Evolutionary conservation across 116 monocot species (phyloP), one percentile per base, ranked within the genome.

Genomic region (Zostera marina): DNA sequence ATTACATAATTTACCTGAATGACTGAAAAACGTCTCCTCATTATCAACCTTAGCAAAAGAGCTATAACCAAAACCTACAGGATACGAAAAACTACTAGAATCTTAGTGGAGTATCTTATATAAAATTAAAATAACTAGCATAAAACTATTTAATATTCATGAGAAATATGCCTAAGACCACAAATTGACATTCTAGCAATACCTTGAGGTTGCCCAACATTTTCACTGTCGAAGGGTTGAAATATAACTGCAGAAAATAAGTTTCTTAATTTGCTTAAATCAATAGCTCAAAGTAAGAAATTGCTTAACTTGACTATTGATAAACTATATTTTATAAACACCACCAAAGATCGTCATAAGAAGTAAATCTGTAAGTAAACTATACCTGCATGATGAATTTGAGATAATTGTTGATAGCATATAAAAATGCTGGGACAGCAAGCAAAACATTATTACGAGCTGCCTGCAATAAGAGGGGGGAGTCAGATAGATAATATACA

Each of bases 331-430:
- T 26, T 26, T 26, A 49, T 20, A 20, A 9, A 49, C 49, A 49
- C 49, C 49, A 49, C 49, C 49, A 9, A 49, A 49, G 49, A 49
- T 3, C 16, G 49, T 17, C 49, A 13, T 20, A 49, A 20, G 12
- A 49, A 49, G 49, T 49, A 8, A 20, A 20, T 8, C 9, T 15
- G 56, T 2, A 56, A 56, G 16, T n/a, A 6, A 10, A 45, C 12
- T n/a, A 22, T 73, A 93, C 92, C 92, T 93, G 92, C 92, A 93
- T 87, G 38, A 77, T 84, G 53, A 93, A 93, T 63, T 93, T 93
- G 38, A 93, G 69, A 62, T 93, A 93, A 71, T 93, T 93, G 72
- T 93, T 93, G 70, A 93, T 93, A 19, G 92, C 87, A 81, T 93
- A 93, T 1, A 93, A 61, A 61, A 84, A 66, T 70, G 87, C 92